Percentiles rank a stretch among this genome's conserved stretches.
These are phyloP conservation scores for Dendrobium officinale DNA, from an alignment of 106 monocot genomes.

Conservation along the genomic window DNA sequence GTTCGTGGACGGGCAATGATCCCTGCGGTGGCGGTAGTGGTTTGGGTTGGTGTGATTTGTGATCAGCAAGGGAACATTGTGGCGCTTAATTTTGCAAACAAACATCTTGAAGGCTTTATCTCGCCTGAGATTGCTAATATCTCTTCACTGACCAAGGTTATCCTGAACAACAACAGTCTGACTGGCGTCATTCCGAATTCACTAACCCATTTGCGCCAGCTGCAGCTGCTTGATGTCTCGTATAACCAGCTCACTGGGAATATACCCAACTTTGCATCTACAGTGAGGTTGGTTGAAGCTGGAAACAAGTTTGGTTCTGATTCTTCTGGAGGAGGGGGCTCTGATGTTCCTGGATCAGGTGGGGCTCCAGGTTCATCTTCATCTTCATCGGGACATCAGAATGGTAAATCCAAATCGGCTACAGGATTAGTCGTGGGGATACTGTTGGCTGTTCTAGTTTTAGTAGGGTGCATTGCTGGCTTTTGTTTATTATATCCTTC, in stretches of 20 bases:
- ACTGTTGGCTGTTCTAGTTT: slow-evolving; percentile 22
- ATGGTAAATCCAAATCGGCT: slow-evolving; percentile 18
- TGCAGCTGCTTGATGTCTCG: slow-evolving; percentile 12
- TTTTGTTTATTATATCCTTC: slow-evolving; percentile 18
- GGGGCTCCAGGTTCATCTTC: slow-evolving; percentile 10
- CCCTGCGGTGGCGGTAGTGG: slow-evolving; percentile 1
- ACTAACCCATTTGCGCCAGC: background rate
- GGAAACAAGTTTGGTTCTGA: slow-evolving; percentile 31
- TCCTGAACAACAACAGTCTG: slow-evolving; percentile 12
- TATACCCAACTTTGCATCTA: slow-evolving; percentile 3
- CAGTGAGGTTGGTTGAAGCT: slow-evolving; percentile 26
- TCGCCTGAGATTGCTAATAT: slow-evolving; percentile 8
- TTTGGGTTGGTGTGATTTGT: slow-evolving; percentile 8
- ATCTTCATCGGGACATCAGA: background rate
- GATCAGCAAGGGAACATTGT: slow-evolving; percentile 1
- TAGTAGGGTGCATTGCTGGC: slow-evolving; percentile 19
- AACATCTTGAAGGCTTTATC: slow-evolving; percentile 2
- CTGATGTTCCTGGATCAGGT: background rate
- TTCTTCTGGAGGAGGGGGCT: background rate
- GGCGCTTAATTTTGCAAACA: slow-evolving; percentile 10
- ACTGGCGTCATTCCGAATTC: slow-evolving; percentile 8
- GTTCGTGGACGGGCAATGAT: slow-evolving; percentile 34
- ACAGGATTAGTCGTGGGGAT: slow-evolving; percentile 19
- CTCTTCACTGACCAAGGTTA: slow-evolving; percentile 9
- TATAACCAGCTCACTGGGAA: slow-evolving; percentile 9